phyloP scores from a whole-genome alignment of 352 stramenopile genomes.

The Phytophthora foliorum region DNA sequence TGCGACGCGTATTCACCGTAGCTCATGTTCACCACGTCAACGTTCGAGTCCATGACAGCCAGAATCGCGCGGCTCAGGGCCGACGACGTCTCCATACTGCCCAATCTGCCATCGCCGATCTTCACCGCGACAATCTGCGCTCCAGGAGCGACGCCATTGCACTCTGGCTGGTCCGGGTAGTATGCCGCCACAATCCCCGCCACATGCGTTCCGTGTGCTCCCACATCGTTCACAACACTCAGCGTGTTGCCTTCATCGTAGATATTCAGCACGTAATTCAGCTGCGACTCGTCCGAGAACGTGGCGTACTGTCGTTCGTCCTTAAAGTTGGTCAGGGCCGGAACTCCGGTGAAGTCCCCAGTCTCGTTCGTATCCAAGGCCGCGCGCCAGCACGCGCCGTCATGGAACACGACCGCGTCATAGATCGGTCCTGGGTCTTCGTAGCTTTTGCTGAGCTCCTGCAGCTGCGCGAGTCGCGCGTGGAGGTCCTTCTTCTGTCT shows the following conservation, averaged over 20 bases:
- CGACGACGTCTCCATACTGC: conserved; percentile 95
- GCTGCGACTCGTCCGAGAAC: conserved; percentile 92
- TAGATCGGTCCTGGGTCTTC: conserved; percentile 95
- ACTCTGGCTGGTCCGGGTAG: conserved; percentile 85
- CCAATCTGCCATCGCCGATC: conserved; percentile 95
- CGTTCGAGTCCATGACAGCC: conserved; percentile 87
- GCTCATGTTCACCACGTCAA: conserved; percentile 97
- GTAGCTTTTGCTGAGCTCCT: conserved; percentile 78
- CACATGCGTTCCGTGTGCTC: conserved; percentile 96
- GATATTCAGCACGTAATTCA: conserved; percentile 97
- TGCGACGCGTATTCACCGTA: conserved; percentile 95
- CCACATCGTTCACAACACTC: conserved; percentile 94
- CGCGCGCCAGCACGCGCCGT: conserved; percentile 80
- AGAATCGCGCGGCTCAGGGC: conserved; percentile 92
- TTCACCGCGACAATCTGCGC: conserved; percentile 95
- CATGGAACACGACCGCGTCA: conserved; percentile 93
- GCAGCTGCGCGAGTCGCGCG: conserved; percentile 70
- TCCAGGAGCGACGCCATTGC: conserved; percentile 94
- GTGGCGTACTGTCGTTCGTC: conserved; percentile 84
- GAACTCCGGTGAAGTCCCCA: conserved; percentile 82
- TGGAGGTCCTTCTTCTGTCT: conserved; percentile 88
- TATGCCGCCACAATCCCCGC: conserved; percentile 95
- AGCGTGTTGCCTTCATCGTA: conserved; percentile 95
- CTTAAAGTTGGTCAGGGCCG: conserved; percentile 82
- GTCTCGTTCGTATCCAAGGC: conserved; percentile 88